Percentiles rank a stretch among this genome's conserved stretches.
Conservation (phyloP, 2,329 filamentous ascomycete species). For the Setomelanomma holmii region DNA sequence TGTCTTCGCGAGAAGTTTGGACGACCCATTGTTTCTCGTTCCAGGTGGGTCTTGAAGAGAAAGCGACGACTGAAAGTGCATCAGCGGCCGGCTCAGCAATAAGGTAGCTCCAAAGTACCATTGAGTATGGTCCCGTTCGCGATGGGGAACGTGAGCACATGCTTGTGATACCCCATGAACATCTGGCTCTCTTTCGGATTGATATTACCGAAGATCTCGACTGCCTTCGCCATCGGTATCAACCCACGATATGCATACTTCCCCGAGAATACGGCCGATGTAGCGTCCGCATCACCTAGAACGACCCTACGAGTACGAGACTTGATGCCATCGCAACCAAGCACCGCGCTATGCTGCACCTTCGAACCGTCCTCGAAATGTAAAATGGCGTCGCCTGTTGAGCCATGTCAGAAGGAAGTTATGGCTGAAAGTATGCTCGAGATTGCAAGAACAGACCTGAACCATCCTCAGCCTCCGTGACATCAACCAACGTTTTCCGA, state of each 20-base stretch:
- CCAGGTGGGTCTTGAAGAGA: conserved; percentile 31
- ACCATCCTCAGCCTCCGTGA: conserved; percentile 30
- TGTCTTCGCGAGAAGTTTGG: conserved; percentile 31
- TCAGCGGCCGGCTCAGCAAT: too few relatives aligned
- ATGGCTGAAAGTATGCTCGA: neutral
- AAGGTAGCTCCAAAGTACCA: too few relatives aligned
- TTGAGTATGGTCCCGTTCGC: conserved; percentile 64
- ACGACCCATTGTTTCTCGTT: conserved; percentile 33
- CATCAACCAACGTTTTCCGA: conserved; percentile 45
- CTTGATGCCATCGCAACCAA: conserved; percentile 72
- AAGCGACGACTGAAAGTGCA: conserved; percentile 30
- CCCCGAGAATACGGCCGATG: conserved; percentile 59
- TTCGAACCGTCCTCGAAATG: conserved; percentile 55
- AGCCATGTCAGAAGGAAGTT: neutral
- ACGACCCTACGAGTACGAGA: conserved; percentile 61
- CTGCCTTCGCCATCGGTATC: conserved; percentile 64
- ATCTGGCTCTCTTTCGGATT: conserved; percentile 60
- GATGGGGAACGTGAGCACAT: conserved; percentile 69
- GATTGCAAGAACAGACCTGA: conserved; percentile 13
- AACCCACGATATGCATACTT: conserved; percentile 70
- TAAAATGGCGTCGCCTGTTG: conserved; percentile 33
- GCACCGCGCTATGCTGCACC: conserved; percentile 56
- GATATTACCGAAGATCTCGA: conserved; percentile 57
- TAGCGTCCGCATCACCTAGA: conserved; percentile 54
- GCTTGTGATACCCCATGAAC: conserved; percentile 64